Base-by-base conservation (phyloP, 2,329 filamentous ascomycete species). In the Nothophoma quercina region DNA sequence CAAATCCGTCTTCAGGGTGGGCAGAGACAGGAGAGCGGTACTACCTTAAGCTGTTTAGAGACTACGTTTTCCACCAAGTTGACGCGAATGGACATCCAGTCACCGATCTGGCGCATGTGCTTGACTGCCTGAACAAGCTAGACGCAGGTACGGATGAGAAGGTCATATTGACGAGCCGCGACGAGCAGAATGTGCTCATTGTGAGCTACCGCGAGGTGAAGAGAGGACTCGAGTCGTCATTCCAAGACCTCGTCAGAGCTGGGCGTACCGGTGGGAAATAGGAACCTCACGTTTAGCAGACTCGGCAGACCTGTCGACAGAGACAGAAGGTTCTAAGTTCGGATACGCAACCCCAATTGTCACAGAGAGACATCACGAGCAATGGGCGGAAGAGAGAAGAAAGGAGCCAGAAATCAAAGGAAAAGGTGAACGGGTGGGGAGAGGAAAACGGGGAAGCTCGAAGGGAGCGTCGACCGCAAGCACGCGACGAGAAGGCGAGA, bases 41-140 rank as follows among this genome's bases (percentile, higher is more conserved):
- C 72, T 89, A 91, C 70, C 81, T 99, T 59, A 97, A 96, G 76
- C 83, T 99, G 7, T 98, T 98, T 80, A 86, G 95, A 41, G 95
- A 99, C 75, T 98, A 96, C 66, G 91, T 97, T 32, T 99, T 98
- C 77, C 95, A 99, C 73, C 93, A 96, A 68, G 92, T 97, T 10
- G 92, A 98, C 71, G 83, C 85, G 23, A 86, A 91, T 51, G 92
- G 91, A 12, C 88, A 90, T 45, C 89, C 95, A 0, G 88, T 93
- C 1, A 81, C 96, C 5, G 90, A 97, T 69, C 79, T 97, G 51
- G 93, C 89, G 3, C 93, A 98, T 76, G 91, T 98, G 59, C 75
- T 99, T 36, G 85, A 83, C 21, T 93, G 89, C 68, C 77, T 99
- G 62, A 97, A 96, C 77, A 97, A 96, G 72, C 80, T 99, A 45